Conservation (phyloP, 768 basidiomycete genomes). For the Suillus clintonianus region DNA sequence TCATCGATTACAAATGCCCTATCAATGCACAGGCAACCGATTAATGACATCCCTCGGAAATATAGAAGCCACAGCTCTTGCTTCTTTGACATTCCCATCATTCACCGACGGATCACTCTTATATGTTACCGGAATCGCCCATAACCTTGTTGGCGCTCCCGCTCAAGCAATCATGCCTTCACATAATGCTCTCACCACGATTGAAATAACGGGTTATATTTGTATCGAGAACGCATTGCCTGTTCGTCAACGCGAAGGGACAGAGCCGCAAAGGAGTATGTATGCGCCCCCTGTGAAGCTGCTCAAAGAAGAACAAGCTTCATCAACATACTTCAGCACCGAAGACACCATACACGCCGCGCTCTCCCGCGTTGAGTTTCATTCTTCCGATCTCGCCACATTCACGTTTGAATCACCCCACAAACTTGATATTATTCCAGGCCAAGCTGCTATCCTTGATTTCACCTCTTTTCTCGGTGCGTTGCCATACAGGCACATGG, state of each 20-base stretch:
- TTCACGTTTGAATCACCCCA: slow-evolving; percentile 49
- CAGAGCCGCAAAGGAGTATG: slow-evolving; percentile 39
- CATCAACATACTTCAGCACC: slow-evolving; percentile 31
- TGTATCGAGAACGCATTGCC: slow-evolving; percentile 59
- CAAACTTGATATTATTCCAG: slow-evolving; percentile 39
- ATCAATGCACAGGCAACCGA: slow-evolving; percentile 50
- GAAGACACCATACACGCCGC: slow-evolving; percentile 18
- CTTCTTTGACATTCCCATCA: slow-evolving; percentile 55
- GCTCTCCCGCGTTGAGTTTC: slow-evolving; percentile 43
- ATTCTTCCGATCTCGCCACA: slow-evolving; percentile 51
- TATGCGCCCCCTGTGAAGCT: slow-evolving; percentile 63
- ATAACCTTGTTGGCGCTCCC: slow-evolving; percentile 44
- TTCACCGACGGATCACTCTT: slow-evolving; percentile 60
- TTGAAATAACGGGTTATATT: slow-evolving; percentile 53
- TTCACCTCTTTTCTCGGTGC: slow-evolving; percentile 53
- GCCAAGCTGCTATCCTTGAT: slow-evolving; percentile 59
- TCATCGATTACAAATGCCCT: background rate
- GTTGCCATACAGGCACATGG: slow-evolving; percentile 55
- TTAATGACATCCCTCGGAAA: slow-evolving; percentile 66
- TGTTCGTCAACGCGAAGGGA: slow-evolving; percentile 44
- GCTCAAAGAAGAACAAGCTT: slow-evolving; percentile 49
- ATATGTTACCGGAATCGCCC: slow-evolving; percentile 62
- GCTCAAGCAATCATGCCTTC: slow-evolving; percentile 57
- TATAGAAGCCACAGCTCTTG: slow-evolving; percentile 57
- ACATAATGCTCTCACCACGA: slow-evolving; percentile 49